Conservation (phyloP, 768 basidiomycete species). For the Naganishia randhawae region DNA sequence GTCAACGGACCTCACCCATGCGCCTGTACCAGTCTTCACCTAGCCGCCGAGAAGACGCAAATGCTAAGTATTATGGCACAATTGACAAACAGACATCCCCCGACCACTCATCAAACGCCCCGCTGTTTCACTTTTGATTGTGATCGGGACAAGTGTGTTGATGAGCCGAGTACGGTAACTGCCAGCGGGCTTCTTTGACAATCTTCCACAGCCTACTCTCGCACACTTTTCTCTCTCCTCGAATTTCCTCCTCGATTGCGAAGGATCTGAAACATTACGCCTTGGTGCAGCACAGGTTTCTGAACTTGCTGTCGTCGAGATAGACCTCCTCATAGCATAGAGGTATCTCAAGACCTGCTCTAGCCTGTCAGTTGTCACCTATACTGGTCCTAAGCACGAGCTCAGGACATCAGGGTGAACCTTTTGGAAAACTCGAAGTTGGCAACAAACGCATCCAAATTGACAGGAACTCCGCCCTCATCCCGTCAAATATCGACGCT, state of each 20-base stretch:
- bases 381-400: too few relatives aligned
- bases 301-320: not conserved
- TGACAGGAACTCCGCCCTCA: not conserved
- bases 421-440: not conserved
- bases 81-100: not conserved
- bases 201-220: too few relatives aligned
- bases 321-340: too few relatives aligned
- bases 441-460: not conserved
- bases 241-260: slow-evolving; percentile 9
- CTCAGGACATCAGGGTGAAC: not conserved
- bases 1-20: too few relatives aligned
- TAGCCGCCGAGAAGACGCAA: too few relatives aligned
- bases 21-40: too few relatives aligned
- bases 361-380: too few relatives aligned
- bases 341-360: too few relatives aligned
- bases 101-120: not conserved
- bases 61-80: not conserved
- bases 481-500: not conserved
- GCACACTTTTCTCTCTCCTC: not conserved
- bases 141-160: too few relatives aligned
- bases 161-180: too few relatives aligned
- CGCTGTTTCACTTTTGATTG: slow-evolving; percentile 7
- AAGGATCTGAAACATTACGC: slow-evolving; percentile 14
- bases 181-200: too few relatives aligned
- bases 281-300: not conserved